These are phyloP conservation scores for Orbilia brochopaga DNA, from an alignment of 2,329 filamentous ascomycete genomes.

Conservation along the genomic window DNA sequence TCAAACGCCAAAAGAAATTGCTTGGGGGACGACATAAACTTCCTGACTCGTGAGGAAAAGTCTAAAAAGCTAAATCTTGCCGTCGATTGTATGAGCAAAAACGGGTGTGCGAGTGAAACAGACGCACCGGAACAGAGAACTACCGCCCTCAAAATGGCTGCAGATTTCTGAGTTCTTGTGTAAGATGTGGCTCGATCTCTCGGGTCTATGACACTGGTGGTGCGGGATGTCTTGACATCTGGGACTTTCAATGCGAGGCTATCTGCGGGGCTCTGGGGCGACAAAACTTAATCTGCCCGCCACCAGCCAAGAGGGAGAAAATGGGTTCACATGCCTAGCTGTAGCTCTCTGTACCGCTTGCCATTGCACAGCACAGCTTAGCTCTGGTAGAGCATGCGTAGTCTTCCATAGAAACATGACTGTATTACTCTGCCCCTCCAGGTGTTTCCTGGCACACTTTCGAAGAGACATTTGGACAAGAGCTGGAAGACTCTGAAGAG, in stretches of 20 bases:
- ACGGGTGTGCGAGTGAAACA: slow-evolving; percentile 44
- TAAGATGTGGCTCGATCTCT: slow-evolving; percentile 17
- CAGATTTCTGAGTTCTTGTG: slow-evolving; percentile 27
- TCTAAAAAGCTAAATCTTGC: slow-evolving; percentile 29
- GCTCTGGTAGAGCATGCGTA: background rate
- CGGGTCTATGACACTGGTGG: background rate
- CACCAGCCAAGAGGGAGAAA: background rate
- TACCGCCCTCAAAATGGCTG: slow-evolving; percentile 18
- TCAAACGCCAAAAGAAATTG: slow-evolving; percentile 19
- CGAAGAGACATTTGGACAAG: background rate
- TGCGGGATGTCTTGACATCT: background rate
- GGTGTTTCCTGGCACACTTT: background rate
- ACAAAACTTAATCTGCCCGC: slow-evolving; percentile 3
- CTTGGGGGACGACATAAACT: slow-evolving; percentile 38
- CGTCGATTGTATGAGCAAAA: slow-evolving; percentile 18
- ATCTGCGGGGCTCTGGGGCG: background rate
- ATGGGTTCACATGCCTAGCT: background rate
- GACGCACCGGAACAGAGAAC: slow-evolving; percentile 43
- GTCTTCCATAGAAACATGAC: background rate
- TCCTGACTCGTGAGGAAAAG: slow-evolving; percentile 45
- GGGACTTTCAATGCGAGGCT: background rate
- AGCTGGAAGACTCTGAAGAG: slow-evolving; percentile 20
- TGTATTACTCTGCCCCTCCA: background rate
- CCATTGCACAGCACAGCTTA: background rate
- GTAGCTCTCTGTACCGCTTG: background rate